A percentile compares a stretch with the other conserved stretches of the same genome.
phyloP scores from a whole-genome alignment of 306 rosid species.

The Parietaria judaica region DNA sequence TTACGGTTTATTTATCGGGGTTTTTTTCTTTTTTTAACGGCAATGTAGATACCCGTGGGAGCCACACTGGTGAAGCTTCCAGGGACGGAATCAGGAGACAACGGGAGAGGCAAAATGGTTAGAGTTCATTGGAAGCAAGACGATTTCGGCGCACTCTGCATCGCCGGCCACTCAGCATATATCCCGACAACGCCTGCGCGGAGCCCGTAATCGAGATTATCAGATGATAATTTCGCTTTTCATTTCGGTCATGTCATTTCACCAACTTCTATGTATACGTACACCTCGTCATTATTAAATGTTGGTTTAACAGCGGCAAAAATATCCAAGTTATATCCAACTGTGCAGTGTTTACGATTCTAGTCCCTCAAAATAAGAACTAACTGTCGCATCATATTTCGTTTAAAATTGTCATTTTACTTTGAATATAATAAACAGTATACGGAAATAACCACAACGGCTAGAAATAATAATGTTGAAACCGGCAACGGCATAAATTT shows the following conservation, averaged over 20 bases:
- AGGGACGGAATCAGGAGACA: conserved; percentile 53
- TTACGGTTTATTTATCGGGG: neutral
- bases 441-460: conserved; percentile 25
- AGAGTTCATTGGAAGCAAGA: conserved; percentile 85
- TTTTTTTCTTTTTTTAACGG: neutral
- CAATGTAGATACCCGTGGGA: conserved; percentile 59
- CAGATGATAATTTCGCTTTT: no score
- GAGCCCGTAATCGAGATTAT: conserved; percentile 11
- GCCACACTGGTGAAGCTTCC: conserved; percentile 76
- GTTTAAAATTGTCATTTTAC: no score
- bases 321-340: no score
- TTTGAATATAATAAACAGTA: conserved; percentile 16
- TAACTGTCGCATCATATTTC: no score
- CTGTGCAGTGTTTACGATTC: no score
- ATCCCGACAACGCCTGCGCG: conserved; percentile 38
- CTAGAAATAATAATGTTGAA: conserved; percentile 28
- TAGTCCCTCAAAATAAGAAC: no score
- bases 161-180: conserved; percentile 53
- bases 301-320: no score
- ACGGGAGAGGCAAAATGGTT: conserved; percentile 67
- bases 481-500: conserved; percentile 33
- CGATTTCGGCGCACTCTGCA: conserved; percentile 61
- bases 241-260: no score
- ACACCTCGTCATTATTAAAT: no score
- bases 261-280: no score